These are phyloP conservation scores for Suillus bovinus DNA, from an alignment of 768 basidiomycete genomes.

Conservation along the genomic window DNA sequence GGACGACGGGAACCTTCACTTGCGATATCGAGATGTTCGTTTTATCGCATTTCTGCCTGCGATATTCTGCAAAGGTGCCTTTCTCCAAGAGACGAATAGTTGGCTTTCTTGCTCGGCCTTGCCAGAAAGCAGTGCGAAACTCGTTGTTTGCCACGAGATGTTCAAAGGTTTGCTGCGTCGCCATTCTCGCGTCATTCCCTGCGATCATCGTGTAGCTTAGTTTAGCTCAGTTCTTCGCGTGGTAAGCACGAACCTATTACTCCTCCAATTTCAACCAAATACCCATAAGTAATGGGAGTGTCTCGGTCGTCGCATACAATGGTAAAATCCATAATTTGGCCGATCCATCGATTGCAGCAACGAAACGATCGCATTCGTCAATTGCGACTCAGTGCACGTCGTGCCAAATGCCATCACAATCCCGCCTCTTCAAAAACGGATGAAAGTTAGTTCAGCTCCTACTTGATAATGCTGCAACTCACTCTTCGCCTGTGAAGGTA, in stretches of 20 bases:
- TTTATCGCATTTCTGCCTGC: slow-evolving; percentile 1
- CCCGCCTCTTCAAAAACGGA: not conserved
- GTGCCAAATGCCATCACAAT: not conserved
- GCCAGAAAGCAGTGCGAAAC: not conserved
- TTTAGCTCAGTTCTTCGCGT: too few relatives aligned
- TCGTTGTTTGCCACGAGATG: not conserved
- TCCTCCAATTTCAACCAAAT: slow-evolving; percentile 9
- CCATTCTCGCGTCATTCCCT: not conserved
- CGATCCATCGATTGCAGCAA: slow-evolving; percentile 17
- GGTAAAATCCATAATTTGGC: slow-evolving; percentile 23
- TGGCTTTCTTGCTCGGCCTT: slow-evolving; percentile 3
- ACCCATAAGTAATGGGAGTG: slow-evolving; percentile 14
- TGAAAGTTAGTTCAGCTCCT: not conserved
- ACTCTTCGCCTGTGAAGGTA: slow-evolving; percentile 15
- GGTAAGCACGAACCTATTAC: slow-evolving; percentile 9
- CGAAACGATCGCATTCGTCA: slow-evolving; percentile 17
- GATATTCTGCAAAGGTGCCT: slow-evolving; percentile 9
- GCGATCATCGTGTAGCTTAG: not conserved
- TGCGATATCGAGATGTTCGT: not conserved
- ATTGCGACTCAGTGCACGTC: slow-evolving; percentile 19
- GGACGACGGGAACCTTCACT: slow-evolving; percentile 12
- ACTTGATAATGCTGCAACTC: not conserved
- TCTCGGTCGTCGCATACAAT: slow-evolving; percentile 21
- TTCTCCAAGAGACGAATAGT: slow-evolving; percentile 12
- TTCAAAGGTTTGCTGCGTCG: slow-evolving; percentile 3